Percentiles rank a stretch among this genome's conserved stretches.
phyloP scores from a whole-genome alignment of 495 filamentous ascomycete species.

The Apiosordaria backusii region DNA sequence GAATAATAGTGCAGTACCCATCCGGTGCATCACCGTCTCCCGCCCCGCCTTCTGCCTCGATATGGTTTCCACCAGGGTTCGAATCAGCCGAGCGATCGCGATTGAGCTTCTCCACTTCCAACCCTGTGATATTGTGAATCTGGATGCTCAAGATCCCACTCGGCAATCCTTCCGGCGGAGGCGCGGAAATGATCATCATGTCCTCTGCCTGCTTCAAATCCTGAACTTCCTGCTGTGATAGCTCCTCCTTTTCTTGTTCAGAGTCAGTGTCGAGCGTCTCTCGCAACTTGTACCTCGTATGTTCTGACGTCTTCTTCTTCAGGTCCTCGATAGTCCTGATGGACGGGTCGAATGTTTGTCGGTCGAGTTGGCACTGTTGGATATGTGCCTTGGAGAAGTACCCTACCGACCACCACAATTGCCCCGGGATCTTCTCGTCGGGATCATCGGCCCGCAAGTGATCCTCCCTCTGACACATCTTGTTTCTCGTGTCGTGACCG shows the following conservation, averaged over 20 bases:
- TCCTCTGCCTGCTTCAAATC: slow-evolving; percentile 53
- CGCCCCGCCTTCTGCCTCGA: slow-evolving; percentile 36
- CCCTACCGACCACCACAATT: slow-evolving; percentile 65
- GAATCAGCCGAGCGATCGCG: slow-evolving; percentile 30
- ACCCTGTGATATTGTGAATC: slow-evolving; percentile 69
- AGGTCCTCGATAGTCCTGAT: slow-evolving; percentile 52
- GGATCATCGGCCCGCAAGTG: slow-evolving; percentile 56
- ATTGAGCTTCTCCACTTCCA: slow-evolving; percentile 56
- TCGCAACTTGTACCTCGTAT: slow-evolving; percentile 55
- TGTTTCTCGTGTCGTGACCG: slow-evolving; percentile 47
- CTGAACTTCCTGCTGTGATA: slow-evolving; percentile 60
- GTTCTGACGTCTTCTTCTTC: slow-evolving; percentile 48
- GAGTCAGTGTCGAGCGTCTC: slow-evolving; percentile 49
- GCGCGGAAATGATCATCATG: slow-evolving; percentile 54
- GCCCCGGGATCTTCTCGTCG: slow-evolving; percentile 65
- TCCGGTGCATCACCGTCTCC: slow-evolving; percentile 63
- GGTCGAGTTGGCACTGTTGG: slow-evolving; percentile 48
- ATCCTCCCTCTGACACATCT: slow-evolving; percentile 56
- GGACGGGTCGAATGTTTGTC: slow-evolving; percentile 50
- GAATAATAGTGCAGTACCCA: slow-evolving; percentile 65
- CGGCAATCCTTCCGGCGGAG: slow-evolving; percentile 54
- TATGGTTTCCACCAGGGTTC: slow-evolving; percentile 9
- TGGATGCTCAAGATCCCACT: slow-evolving; percentile 65
- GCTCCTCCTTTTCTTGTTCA: slow-evolving; percentile 50
- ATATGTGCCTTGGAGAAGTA: slow-evolving; percentile 65